A percentile compares a stretch with the other conserved stretches of the same genome.
These are phyloP conservation scores for Kwoniella bestiolae DNA, from an alignment of 768 basidiomycete species.

Conservation along the genomic window DNA sequence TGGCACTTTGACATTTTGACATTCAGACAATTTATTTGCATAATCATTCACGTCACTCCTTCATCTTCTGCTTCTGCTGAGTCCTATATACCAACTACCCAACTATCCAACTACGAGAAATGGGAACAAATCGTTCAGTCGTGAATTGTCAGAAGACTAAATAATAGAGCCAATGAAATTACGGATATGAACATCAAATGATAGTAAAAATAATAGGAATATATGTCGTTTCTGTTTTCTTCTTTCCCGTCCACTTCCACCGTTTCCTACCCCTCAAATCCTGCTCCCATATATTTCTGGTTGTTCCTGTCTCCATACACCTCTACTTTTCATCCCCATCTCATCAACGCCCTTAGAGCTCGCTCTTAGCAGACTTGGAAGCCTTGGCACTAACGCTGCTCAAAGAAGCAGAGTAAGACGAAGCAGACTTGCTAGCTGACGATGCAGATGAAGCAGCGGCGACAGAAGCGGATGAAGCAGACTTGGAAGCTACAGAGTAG, in stretches of 20 bases:
- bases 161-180: neutral
- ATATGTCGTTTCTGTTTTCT: too few species aligned
- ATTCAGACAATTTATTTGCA: neutral
- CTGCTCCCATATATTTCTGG: neutral
- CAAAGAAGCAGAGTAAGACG: constrained; percentile 47
- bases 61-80: neutral
- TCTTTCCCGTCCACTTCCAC: neutral
- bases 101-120: neutral
- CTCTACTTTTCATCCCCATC: neutral
- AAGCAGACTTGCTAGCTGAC: constrained; percentile 39
- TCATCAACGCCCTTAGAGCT: constrained; percentile 38
- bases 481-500: constrained; percentile 46
- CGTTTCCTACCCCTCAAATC: neutral
- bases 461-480: constrained; percentile 41
- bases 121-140: neutral
- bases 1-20: neutral
- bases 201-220: constrained; percentile 7
- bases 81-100: too few species aligned
- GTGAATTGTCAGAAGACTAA: neutral
- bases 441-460: constrained; percentile 41
- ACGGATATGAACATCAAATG: neutral
- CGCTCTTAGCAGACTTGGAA: constrained; percentile 51
- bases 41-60: neutral
- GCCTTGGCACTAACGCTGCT: constrained; percentile 51
- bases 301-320: neutral